Base-by-base conservation (phyloP, 148 eudicot genomes). In the Fagopyrum homotropicum region DNA sequence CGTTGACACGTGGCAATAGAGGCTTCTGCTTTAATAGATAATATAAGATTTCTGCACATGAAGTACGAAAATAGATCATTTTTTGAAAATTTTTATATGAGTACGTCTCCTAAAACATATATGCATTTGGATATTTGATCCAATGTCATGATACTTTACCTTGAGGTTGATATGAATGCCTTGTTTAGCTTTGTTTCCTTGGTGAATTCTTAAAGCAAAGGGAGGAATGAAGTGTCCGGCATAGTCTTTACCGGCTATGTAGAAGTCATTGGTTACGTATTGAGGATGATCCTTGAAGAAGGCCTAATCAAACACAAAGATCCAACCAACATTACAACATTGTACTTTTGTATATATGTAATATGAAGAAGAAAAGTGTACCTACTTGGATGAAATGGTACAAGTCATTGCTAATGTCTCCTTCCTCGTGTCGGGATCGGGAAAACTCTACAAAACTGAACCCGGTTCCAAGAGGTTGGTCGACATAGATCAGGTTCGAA, bases 151-250 rank as follows among this genome's bases (percentile, higher is more conserved):
- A 0, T 22, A 22, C 26, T 35, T 35, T 35, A 93, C 98, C 95
- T 93, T 93, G 70, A 93, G 83, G 78, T 93, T 93, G 59, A 93
- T 84, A 73, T 91, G 95, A 73, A 86, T 84, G 71, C 93, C 97
- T 75, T 89, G 81, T 50, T 88, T 84, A 45, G 87, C 91, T 75
- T 89, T 89, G 82, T 91, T 93, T 80, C 90, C 91, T 61, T 64
- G 82, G 80, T 91, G 91, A 76, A 93, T 90, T 75, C 95, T 81
- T 77, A 91, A 83, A 79, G 98, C 98, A 82, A 93, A 84, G 76
- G 98, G 95, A 81, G 98, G 98, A 73, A 93, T 93, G 54, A 89
- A 93, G 70, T 93, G 98, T 19, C 98, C 98, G 55, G 98, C 98
- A 78, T 93, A 93, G 44, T 97, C 91, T 81, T 93, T 97, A 80